phyloP scores from a whole-genome alignment of 1,139 yeast genomes.

The Suhomyces bokatorum region DNA sequence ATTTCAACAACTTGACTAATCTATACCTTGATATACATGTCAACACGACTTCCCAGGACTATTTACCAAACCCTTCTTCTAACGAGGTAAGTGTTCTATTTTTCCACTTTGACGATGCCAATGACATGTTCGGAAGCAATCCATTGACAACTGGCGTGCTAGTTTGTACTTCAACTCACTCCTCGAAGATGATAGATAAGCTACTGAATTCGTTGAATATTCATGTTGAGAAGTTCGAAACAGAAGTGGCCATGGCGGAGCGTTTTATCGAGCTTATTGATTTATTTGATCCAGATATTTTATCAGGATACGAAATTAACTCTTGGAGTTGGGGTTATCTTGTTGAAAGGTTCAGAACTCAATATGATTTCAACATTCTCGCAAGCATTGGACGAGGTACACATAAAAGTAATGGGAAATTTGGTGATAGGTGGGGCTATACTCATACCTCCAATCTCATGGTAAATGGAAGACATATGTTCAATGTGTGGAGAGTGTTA shows the following conservation, averaged over 20 bases:
- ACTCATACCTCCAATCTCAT: conserved; percentile 70
- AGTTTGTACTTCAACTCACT: conserved; percentile 14
- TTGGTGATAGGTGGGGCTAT: conserved; percentile 79
- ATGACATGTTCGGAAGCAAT: conserved; percentile 26
- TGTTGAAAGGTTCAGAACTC: conserved; percentile 58
- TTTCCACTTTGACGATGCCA: conserved; percentile 59
- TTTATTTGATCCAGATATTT: conserved; percentile 78
- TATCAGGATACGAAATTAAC: conserved; percentile 84
- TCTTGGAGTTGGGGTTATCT: conserved; percentile 87
- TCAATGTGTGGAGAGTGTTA: conserved; percentile 82
- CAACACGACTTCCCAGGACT: conserved; percentile 43
- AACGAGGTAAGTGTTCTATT: conserved; percentile 63
- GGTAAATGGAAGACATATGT: conserved; percentile 76
- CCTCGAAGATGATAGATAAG: not conserved
- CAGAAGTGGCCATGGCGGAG: conserved; percentile 59
- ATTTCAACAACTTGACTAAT: conserved; percentile 51
- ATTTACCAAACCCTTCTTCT: conserved; percentile 63
- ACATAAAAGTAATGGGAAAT: conserved; percentile 49
- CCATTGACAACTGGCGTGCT: conserved; percentile 33
- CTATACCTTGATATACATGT: conserved; percentile 70
- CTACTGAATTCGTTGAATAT: conserved; percentile 8
- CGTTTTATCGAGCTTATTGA: conserved; percentile 58
- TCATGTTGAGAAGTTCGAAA: conserved; percentile 34
- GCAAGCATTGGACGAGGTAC: conserved; percentile 46
- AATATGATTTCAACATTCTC: conserved; percentile 54